Base-by-base conservation (phyloP, 1,284 basidiomycete species). In the Cryptococcus jaspeensis region DNA sequence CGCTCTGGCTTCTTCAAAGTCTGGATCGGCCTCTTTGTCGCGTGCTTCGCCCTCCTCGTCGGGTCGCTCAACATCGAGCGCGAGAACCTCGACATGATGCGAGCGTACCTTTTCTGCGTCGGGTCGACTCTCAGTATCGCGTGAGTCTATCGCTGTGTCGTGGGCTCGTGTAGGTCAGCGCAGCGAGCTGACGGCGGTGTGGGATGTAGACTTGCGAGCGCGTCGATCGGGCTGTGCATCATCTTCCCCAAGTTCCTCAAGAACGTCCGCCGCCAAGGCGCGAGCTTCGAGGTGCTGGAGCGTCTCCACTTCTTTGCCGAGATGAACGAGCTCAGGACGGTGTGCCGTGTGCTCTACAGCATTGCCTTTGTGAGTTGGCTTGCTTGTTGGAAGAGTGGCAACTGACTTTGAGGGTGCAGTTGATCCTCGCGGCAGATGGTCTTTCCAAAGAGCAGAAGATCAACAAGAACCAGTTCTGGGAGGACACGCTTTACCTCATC, bases 241-340 rank as follows among this genome's bases (percentile, higher is more conserved):
- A 47, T 61, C 32, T 58, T 70, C 36, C 66, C 66, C 1, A 53
- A 62, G 1, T 66, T 66, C 52, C 50, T 68, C 38, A 20, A 43
- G 3, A 55, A 51, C 6, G 51, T 63, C 52, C 44, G 57, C 15
- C 42, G 52, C 9, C 62, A 66, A 61, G 71, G 69, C 6, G 71
- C 69, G n/a, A 59, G 53, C 15, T 54, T 39, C n/a, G 71, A 73
- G 20, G 66, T 73, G 7, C 53, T 69, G 18, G 69, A 67, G 32
- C 62, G 70, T 36, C 52, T 73, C 15, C 53, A 60, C 46, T 70
- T 69, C 59, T 71, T 73, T 57, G 28, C 58, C 13, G 64, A 66
- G 43, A 63, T 69, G 60, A 67, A 71, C 56, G 51, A 62, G 28
- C 59, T 71, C 18, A 46, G 65, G 23, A 65, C 63, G 7, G 43